Evolutionary conservation across 805 yeast species (phyloP), one percentile per base, ranked within the genome.

Genomic region (Kazachstania kunashirensis): DNA sequence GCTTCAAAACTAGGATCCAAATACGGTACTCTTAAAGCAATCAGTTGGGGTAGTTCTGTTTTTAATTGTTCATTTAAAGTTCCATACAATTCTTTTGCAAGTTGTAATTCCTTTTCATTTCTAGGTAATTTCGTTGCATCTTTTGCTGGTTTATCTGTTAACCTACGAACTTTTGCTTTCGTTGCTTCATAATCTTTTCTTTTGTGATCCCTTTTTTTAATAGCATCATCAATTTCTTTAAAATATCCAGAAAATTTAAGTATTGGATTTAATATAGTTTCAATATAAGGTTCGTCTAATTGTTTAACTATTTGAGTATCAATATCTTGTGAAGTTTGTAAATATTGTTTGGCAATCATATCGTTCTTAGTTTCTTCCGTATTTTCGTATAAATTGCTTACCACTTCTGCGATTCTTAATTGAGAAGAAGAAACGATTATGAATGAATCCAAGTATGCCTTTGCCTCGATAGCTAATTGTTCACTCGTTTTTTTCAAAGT

Each of bases 1-100:
- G 84, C 77, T 55, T 82, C 92, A 54, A 82, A 82, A 24, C 85
- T 77, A 5, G 94, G 89, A 53, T 82, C 92, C 49, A 73, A 82
- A 53, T 69, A 82, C 9, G 92, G 92, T 10, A 82, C 88, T 57
- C 94, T 68, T 36, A 82, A 56, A n/a, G 79, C 72, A 40, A 81
- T 77, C 48, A 82, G 64, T 52, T 79, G 84, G 6, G 92, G 92
- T 38, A 82, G 59, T 50, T 82, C 94, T 6, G 64, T 66, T 55
- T 81, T 82, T 57, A 82, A 62, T 50, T 81, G 88, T 34, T 69
- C 73, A 49, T 82, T 82, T 53, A 82, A 65, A 31, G 76, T 81
- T 18, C 80, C 88, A 50, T 60, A 82, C 12, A 82, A 68, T 26
- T 79, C 88, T 49, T 80, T 82, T 12, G 88, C 80, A 47, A 77